Evolutionary conservation across 257 asterid genomes (phyloP).

Genomic region (Knoxia roxburghii): DNA sequence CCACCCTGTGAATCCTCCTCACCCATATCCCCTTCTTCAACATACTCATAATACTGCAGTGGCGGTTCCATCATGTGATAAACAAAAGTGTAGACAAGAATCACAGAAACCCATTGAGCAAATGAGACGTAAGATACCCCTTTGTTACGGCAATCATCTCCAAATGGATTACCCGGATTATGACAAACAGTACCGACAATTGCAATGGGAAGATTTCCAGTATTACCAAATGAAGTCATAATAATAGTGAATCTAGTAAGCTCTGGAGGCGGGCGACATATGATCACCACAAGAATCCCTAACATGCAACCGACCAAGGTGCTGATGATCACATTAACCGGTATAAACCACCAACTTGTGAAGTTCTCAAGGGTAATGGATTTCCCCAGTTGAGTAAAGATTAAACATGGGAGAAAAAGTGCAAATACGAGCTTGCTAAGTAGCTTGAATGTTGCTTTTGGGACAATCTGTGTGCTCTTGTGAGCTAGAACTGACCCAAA

Average conservation of each 20-base stretch:
- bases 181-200: constrained; percentile 38
- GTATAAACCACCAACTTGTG: constrained; percentile 42
- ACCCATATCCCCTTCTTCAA: constrained; percentile 16
- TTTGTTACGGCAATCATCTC: constrained; percentile 26
- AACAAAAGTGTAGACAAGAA: constrained; percentile 34
- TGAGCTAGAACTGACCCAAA: constrained; percentile 32
- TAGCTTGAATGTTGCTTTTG: constrained; percentile 38
- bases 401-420: constrained; percentile 42
- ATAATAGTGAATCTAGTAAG: constrained; percentile 32
- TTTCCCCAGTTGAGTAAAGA: constrained; percentile 34
- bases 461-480: constrained; percentile 20
- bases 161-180: constrained; percentile 26
- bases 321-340: constrained; percentile 35
- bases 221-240: constrained; percentile 45
- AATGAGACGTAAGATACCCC: constrained; percentile 39
- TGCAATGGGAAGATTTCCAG: constrained; percentile 37
- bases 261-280: constrained; percentile 35
- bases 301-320: constrained; percentile 27
- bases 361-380: constrained; percentile 26
- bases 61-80: constrained; percentile 46
- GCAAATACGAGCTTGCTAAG: constrained; percentile 41
- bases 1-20: constrained; percentile 8
- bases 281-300: constrained; percentile 31
- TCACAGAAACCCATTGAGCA: constrained; percentile 38
- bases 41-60: constrained; percentile 26